phyloP scores from a whole-genome alignment of 2,329 filamentous ascomycete species.

The Aspergillus sp. region DNA sequence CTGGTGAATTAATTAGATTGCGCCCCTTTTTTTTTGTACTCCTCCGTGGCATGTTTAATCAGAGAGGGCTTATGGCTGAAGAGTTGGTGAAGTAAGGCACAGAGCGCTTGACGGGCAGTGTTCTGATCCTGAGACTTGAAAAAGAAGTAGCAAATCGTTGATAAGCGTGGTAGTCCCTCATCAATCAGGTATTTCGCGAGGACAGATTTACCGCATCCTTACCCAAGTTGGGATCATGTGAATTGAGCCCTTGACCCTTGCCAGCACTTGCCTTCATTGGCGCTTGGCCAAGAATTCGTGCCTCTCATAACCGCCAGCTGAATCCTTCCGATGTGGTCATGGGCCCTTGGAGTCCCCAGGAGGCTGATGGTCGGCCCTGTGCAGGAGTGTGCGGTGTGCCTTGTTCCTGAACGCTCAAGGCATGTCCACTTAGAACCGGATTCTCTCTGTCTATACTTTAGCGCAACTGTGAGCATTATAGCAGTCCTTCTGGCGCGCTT shows the following conservation, averaged over 20 bases:
- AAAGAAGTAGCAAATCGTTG: conserved; percentile 44
- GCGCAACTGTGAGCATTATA: too few relatives aligned
- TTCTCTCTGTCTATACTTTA: too few relatives aligned
- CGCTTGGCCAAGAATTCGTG: background rate
- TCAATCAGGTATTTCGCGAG: conserved; percentile 9
- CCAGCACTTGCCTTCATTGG: background rate
- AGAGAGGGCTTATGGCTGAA: conserved; percentile 31
- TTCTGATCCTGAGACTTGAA: conserved; percentile 44
- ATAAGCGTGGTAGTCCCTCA: conserved; percentile 1
- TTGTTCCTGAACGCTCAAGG: too few relatives aligned
- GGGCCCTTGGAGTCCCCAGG: too few relatives aligned
- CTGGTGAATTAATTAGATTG: conserved; percentile 19
- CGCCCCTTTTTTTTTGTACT: conserved; percentile 25
- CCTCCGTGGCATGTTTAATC: conserved; percentile 32
- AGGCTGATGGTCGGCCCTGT: too few relatives aligned
- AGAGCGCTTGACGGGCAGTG: conserved; percentile 36
- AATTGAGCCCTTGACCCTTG: conserved; percentile 2
- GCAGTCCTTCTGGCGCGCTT: too few relatives aligned
- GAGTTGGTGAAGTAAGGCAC: conserved; percentile 43
- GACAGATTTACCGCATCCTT: conserved; percentile 13
- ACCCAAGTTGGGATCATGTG: conserved; percentile 4
- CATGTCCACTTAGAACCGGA: too few relatives aligned
- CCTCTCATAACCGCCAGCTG: background rate
- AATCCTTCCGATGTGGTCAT: too few relatives aligned
- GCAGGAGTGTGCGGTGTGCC: too few relatives aligned